Evolutionary conservation across 805 yeast species (phyloP), one percentile per base, ranked within the genome.

Genomic region (Nakazawaea wyomingensis): DNA sequence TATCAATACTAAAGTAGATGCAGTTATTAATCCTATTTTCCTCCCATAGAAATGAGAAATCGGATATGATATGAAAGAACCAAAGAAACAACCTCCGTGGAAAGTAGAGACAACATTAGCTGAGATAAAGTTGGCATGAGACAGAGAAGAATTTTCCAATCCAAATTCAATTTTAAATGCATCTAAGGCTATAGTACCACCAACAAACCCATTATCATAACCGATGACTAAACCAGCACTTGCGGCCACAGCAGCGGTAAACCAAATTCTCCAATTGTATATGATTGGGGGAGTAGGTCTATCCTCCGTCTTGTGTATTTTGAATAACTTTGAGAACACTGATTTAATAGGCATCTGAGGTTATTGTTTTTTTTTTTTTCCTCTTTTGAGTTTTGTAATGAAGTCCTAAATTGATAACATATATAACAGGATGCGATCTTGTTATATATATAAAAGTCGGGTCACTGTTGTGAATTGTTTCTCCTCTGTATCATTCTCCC

Each of bases 201-300:
- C 80, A 37, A 74, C 71, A 54, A 72, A 74, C 6, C 78, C 78
- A 32, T 76, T 69, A 52, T 75, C 81, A 53, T 75, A 75, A 9
- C 80, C 80, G 41, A 74, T 71, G 44, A 71, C 66, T 19, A 71
- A 58, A 8, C 79, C 76, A 7, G 74, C 78, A 28, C 69, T 60
- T 1, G 74, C 66, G 5, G 76, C 74, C 10, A 72, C 61, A 22
- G 71, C 48, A 16, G 77, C 74, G 39, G 69, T 58, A 22, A 62
- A 46, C 37, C 66, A 66, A 34, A 76, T 58, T 27, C 69, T 60
- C 59, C 57, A 61, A 57, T 75, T 75, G 57, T 69, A 70, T 27
- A 73, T 71, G 22, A 59, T 68, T 27, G 62, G 55, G 1, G 78
- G 78, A 14, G 71, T 54, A 19, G 55, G 52, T 26, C 50, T 32